Base-by-base conservation (phyloP, 1,284 basidiomycete genomes). In the Irpex sp. region DNA sequence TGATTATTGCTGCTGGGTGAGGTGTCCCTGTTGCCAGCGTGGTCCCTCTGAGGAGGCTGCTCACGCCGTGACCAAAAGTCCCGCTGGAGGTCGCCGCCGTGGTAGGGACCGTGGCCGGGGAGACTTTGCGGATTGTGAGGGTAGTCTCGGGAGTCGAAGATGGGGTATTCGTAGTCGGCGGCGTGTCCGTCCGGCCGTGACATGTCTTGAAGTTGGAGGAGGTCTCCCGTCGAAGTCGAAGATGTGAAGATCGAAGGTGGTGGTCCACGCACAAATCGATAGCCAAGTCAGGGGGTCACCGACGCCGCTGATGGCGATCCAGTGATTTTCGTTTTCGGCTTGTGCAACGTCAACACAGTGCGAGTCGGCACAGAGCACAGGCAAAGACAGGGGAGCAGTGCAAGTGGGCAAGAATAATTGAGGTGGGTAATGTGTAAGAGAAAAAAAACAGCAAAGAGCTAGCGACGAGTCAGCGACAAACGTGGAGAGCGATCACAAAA, bases 111-210 rank as follows among this genome's bases (percentile, higher is more conserved):
- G 21, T 70, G 66, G 63, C 58, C 58, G 38, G 54, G 44, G 59
- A 36, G n/a, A 37, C 36, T 31, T 26, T 60, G 59, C 34, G 61
- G 31, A 37, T 60, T 54, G 52, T 62, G 57, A 13, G 58, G 58
- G 38, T 66, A 59, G 59, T 68, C 67, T 31, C 73, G 68, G 59
- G 59, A 60, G 56, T 71, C 72, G 66, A 64, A 72, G 55, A 59
- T 55, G 58, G 79, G 75, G 64, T 76, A 76, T 62, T 83, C 81
- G 67, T 76, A 79, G 63, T 85, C 84, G 68, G 80, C 75, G 56
- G 66, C 65, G 66, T 72, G 73, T 21, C 73, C 66, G 62, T 79
- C 78, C 60, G 73, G 69, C 63, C 69, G 79, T 69, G 79, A 78
- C 80, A 81, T 76, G 68, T 65, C 67, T 66, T 67, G 62, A 19